A percentile compares a stretch with the other conserved stretches of the same genome.
These are phyloP conservation scores for Globisporangium orthogonon DNA, from an alignment of 352 stramenopile species.

Conservation along the genomic window DNA sequence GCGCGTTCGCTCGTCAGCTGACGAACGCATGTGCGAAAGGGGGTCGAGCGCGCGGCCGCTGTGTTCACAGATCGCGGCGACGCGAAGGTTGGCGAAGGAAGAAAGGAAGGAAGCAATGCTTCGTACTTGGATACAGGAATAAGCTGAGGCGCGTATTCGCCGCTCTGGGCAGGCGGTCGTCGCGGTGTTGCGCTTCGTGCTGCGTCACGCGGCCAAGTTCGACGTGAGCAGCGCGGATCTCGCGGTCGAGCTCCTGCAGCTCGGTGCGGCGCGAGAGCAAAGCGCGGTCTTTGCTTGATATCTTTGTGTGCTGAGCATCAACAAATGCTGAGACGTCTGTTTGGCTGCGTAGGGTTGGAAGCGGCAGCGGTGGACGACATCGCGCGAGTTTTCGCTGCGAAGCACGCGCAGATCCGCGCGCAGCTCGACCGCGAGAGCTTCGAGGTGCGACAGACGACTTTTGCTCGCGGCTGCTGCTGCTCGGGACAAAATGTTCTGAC, in stretches of 20 bases:
- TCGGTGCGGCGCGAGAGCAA: slow-evolving; percentile 1
- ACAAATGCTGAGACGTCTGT: too few relatives aligned
- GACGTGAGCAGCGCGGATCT: slow-evolving; percentile 3
- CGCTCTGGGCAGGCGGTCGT: background rate
- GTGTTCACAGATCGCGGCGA: background rate
- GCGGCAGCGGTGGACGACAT: background rate
- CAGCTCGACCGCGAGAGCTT: slow-evolving; percentile 1
- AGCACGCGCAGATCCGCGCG: background rate
- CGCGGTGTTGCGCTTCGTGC: slow-evolving; percentile 4
- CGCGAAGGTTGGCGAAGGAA: background rate
- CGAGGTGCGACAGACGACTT: background rate
- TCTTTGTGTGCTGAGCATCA: too few relatives aligned
- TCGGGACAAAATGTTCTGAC: too few relatives aligned
- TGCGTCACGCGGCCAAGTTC: slow-evolving; percentile 7
- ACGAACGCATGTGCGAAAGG: background rate
- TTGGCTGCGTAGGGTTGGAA: background rate
- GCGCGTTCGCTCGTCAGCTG: background rate
- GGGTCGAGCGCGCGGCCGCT: background rate
- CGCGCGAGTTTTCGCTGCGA: background rate
- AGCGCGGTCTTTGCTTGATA: too few relatives aligned
- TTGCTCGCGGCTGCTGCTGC: too few relatives aligned
- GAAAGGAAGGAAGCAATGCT: too few relatives aligned
- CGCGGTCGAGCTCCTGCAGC: slow-evolving; percentile 6
- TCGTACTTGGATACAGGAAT: too few relatives aligned
- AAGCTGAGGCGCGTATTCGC: too few relatives aligned